phyloP scores from a whole-genome alignment of 176 grass and related monocot species.

The Chloris gayana region DNA sequence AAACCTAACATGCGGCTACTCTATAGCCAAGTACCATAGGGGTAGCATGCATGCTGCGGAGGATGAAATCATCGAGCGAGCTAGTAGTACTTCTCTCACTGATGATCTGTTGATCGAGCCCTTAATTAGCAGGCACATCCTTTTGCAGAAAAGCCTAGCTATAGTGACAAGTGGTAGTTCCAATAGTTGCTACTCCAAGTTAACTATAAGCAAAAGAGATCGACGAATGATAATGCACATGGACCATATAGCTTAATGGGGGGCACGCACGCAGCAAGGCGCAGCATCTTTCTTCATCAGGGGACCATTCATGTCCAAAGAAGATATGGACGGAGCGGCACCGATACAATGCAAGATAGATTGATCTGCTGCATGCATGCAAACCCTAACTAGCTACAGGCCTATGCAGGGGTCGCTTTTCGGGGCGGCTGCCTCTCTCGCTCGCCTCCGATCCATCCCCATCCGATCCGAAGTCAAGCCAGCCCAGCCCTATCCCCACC shows the following conservation, averaged over 20 bases:
- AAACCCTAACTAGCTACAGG: slow-evolving; percentile 53
- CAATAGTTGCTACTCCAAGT: slow-evolving; percentile 42
- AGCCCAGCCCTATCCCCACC: slow-evolving; percentile 9
- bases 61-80: slow-evolving; percentile 2
- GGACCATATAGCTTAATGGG: slow-evolving; percentile 18
- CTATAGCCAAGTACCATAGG: neutral
- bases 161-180: neutral
- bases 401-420: slow-evolving; percentile 45
- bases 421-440: neutral
- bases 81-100: no score
- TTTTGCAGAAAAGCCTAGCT: neutral
- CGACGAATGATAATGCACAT: neutral
- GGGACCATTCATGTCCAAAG: slow-evolving; percentile 56
- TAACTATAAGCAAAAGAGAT: slow-evolving; percentile 30
- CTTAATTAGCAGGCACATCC: neutral
- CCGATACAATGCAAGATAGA: neutral
- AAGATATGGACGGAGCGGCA: slow-evolving; percentile 38
- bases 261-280: neutral
- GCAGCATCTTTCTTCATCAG: slow-evolving; percentile 17
- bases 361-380: slow-evolving; percentile 43
- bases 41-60: slow-evolving; percentile 19
- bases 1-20: neutral
- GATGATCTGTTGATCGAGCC: neutral
- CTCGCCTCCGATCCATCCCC: neutral
- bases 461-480: no score